Conservation (phyloP, 768 basidiomycete genomes). For the Leccinum rimulosum region DNA sequence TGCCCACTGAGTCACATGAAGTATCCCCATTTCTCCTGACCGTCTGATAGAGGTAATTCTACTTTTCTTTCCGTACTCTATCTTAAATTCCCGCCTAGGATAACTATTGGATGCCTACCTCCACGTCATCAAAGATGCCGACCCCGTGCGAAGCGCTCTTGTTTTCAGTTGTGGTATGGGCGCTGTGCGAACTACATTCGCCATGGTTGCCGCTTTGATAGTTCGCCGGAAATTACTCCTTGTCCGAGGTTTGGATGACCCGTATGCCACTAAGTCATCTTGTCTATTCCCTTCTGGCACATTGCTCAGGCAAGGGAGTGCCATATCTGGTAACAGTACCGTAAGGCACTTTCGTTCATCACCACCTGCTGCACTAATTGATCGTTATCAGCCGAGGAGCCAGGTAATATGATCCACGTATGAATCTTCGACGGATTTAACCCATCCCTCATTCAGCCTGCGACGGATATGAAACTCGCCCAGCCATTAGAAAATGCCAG, state of each 20-base stretch:
- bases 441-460: slow-evolving; percentile 28
- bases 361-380: background rate
- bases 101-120: slow-evolving; percentile 95
- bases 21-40: slow-evolving; percentile 94
- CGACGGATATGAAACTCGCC: slow-evolving; percentile 56
- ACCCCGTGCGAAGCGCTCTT: slow-evolving; percentile 77
- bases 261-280: slow-evolving; percentile 54
- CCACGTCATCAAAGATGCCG: slow-evolving; percentile 70
- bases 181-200: slow-evolving; percentile 93
- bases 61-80: background rate
- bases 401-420: slow-evolving; percentile 23
- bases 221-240: slow-evolving; percentile 75
- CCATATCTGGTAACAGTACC: slow-evolving; percentile 45
- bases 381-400: slow-evolving; percentile 21
- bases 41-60: slow-evolving; percentile 77
- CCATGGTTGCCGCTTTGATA: slow-evolving; percentile 92
- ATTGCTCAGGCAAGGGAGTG: slow-evolving; percentile 13
- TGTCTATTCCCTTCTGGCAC: slow-evolving; percentile 8
- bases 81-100: slow-evolving; percentile 45
- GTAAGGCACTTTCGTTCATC: slow-evolving; percentile 33
- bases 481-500: slow-evolving; percentile 72
- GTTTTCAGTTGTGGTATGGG: slow-evolving; percentile 98
- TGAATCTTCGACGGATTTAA: background rate
- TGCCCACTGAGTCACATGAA: slow-evolving; percentile 27
- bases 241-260: slow-evolving; percentile 66